These are phyloP conservation scores for Cystobasidium pallidum DNA, from an alignment of 1,284 basidiomycete genomes.

Conservation along the genomic window DNA sequence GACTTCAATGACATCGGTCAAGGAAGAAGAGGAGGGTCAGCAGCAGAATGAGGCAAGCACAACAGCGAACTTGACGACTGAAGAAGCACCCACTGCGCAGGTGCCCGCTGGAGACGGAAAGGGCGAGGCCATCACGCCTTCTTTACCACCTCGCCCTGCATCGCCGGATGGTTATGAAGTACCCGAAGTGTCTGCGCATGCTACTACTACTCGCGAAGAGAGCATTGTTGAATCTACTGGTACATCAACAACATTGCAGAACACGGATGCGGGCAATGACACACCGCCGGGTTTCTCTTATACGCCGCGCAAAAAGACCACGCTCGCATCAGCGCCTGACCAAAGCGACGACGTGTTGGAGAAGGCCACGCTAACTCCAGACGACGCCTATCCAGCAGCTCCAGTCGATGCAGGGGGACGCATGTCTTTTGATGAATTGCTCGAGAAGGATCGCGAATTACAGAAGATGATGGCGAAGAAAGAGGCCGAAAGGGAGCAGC, in stretches of 20 bases:
- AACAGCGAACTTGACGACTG: too few species aligned
- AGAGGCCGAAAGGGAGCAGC: conserved; percentile 10
- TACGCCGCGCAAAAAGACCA: conserved; percentile 17
- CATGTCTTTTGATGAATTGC: conserved; percentile 41
- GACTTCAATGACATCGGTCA: conserved; percentile 9
- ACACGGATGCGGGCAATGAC: background rate
- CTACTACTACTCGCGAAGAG: background rate
- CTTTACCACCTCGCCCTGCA: conserved; percentile 31
- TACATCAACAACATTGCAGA: background rate
- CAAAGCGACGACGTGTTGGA: background rate
- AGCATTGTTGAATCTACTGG: background rate
- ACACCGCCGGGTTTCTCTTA: conserved; percentile 21
- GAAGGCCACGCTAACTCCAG: conserved; percentile 5
- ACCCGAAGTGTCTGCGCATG: background rate
- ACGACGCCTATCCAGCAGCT: background rate
- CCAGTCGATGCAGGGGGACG: conserved; percentile 12
- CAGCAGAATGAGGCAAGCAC: background rate
- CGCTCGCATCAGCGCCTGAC: background rate
- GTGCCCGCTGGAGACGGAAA: too few species aligned
- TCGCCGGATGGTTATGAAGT: conserved; percentile 38
- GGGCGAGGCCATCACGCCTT: background rate
- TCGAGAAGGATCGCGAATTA: conserved; percentile 31
- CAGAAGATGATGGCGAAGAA: conserved; percentile 28
- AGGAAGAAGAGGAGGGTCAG: conserved; percentile 15
- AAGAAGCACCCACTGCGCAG: too few species aligned